phyloP scores from a whole-genome alignment of 805 yeast species.

The Saturnispora quitensis region DNA sequence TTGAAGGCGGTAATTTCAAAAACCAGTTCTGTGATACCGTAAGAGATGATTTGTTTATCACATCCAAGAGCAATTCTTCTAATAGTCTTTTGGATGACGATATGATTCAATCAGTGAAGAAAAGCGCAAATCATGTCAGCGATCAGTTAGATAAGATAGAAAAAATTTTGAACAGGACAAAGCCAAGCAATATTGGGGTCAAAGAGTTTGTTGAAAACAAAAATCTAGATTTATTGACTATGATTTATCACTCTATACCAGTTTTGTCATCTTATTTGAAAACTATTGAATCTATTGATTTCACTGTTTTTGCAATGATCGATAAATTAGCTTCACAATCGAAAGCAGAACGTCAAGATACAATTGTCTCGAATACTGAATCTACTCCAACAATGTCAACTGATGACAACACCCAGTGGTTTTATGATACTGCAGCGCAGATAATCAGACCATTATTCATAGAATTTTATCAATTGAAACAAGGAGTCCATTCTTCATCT shows the following conservation, averaged over 20 bases:
- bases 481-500: slow-evolving; percentile 54
- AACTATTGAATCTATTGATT: slow-evolving; percentile 51
- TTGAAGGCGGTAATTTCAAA: slow-evolving; percentile 74
- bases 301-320: slow-evolving; percentile 38
- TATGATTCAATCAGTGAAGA: slow-evolving; percentile 32
- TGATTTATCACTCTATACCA: slow-evolving; percentile 45
- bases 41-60: slow-evolving; percentile 26
- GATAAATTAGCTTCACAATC: slow-evolving; percentile 18
- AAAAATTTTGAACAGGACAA: slow-evolving; percentile 32
- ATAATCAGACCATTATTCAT: slow-evolving; percentile 38
- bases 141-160: slow-evolving; percentile 34
- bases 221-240: slow-evolving; percentile 44
- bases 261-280: slow-evolving; percentile 41
- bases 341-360: slow-evolving; percentile 14
- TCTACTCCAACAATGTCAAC: not conserved
- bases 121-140: slow-evolving; percentile 31
- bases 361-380: slow-evolving; percentile 6
- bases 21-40: slow-evolving; percentile 45
- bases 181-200: slow-evolving; percentile 19
- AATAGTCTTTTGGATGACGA: slow-evolving; percentile 44
- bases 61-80: slow-evolving; percentile 10
- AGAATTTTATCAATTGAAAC: slow-evolving; percentile 72
- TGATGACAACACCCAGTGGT: slow-evolving; percentile 16
- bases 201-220: slow-evolving; percentile 28
- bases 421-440: slow-evolving; percentile 28